Conservation (phyloP, 2,329 filamentous ascomycete genomes). For the Cercospora sp. region DNA sequence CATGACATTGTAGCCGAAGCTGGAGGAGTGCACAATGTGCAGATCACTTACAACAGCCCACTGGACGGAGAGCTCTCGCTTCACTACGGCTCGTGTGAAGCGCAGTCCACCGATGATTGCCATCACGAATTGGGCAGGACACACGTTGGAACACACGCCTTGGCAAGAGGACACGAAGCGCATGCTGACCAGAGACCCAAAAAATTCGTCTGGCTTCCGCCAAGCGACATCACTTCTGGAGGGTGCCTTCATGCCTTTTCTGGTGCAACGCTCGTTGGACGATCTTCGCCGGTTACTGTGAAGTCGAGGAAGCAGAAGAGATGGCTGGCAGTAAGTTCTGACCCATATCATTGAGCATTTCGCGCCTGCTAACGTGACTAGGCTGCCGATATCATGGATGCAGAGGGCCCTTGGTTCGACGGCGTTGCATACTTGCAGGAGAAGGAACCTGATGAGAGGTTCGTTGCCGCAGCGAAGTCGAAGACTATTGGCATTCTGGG, state of each 20-base stretch:
- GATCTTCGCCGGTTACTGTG: conserved; percentile 45
- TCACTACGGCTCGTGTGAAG: conserved; percentile 50
- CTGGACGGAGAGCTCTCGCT: conserved; percentile 49
- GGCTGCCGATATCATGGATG: conserved; percentile 53
- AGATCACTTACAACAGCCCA: conserved; percentile 46
- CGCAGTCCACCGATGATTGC: conserved; percentile 37
- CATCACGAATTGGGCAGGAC: conserved; percentile 50
- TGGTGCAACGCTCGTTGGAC: conserved; percentile 43
- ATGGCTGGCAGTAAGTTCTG: conserved; percentile 38
- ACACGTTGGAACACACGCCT: conserved; percentile 40
- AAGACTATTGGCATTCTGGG: conserved; percentile 65
- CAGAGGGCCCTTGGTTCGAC: conserved; percentile 65
- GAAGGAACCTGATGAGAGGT: conserved; percentile 55
- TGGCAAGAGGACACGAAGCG: conserved; percentile 33
- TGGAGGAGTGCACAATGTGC: conserved; percentile 51
- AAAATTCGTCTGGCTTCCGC: conserved; percentile 53
- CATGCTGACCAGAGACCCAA: conserved; percentile 43
- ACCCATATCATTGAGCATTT: background rate
- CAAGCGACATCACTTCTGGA: conserved; percentile 41
- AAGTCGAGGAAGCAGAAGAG: conserved; percentile 40
- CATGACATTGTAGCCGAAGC: conserved; percentile 34
- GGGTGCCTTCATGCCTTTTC: conserved; percentile 52
- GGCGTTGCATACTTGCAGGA: conserved; percentile 60
- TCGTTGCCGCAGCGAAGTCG: conserved; percentile 56
- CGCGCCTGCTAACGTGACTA: background rate